These are phyloP conservation scores for Apiotrichum sp. DNA, from an alignment of 1,284 basidiomycete genomes.

Conservation along the genomic window DNA sequence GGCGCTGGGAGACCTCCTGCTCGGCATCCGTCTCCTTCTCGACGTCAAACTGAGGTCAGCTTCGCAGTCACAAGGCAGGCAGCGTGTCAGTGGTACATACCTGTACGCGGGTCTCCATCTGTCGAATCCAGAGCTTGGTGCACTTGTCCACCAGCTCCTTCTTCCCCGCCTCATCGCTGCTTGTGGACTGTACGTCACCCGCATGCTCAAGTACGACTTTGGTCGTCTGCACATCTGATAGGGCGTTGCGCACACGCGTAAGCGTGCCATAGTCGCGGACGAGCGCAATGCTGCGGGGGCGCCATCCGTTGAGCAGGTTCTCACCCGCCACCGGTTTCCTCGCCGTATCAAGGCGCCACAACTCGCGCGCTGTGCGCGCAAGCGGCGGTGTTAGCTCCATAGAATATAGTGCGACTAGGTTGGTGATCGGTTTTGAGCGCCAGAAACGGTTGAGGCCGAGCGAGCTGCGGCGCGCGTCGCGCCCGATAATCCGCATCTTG, in stretches of 20 bases:
- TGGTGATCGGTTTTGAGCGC: constrained; percentile 53
- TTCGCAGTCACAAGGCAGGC: too few relatives aligned
- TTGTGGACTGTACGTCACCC: constrained; percentile 4
- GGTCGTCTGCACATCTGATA: constrained; percentile 84
- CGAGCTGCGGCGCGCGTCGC: constrained; percentile 71
- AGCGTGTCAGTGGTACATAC: constrained; percentile 48
- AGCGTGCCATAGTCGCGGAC: constrained; percentile 76
- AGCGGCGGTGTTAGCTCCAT: constrained; percentile 75
- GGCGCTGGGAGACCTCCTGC: constrained; percentile 47
- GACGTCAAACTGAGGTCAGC: constrained; percentile 44
- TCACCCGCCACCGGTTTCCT: constrained; percentile 91
- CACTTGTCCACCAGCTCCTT: constrained; percentile 59
- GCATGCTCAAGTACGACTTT: constrained; percentile 62
- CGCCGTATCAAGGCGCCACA: constrained; percentile 91
- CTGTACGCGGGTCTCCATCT: constrained; percentile 66
- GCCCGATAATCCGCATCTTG: constrained; percentile 74
- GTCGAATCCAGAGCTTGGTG: constrained; percentile 71
- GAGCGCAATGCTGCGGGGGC: constrained; percentile 75
- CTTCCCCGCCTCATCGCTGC: constrained; percentile 58
- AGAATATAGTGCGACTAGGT: constrained; percentile 59
- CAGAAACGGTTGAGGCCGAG: constrained; percentile 59
- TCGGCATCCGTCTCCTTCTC: constrained; percentile 48
- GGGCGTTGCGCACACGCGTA: constrained; percentile 61
- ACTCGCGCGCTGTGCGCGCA: constrained; percentile 76
- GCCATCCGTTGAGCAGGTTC: constrained; percentile 73